Conservation (phyloP, 306 rosid genomes). For the Alnus rubra region DNA sequence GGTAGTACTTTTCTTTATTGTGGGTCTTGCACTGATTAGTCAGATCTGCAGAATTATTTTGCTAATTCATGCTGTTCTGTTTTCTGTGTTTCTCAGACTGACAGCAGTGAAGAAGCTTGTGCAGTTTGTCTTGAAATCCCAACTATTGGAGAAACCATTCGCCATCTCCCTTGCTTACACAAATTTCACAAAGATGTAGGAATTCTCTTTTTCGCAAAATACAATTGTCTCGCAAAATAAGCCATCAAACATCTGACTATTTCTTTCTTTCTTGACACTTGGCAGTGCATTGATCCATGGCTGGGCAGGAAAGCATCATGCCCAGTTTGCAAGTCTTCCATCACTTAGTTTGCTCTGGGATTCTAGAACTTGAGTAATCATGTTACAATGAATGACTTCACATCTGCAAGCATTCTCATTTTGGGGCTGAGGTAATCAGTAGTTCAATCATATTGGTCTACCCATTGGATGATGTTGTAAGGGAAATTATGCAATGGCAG, state of each 20-base stretch:
- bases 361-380: constrained; percentile 17
- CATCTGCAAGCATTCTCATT: constrained; percentile 15
- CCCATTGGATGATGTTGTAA: constrained; percentile 34
- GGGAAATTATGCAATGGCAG: constrained; percentile 2
- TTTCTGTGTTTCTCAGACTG: constrained; percentile 50
- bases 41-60: constrained; percentile 12
- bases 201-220: background rate
- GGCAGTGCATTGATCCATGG: constrained; percentile 98
- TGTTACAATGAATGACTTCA: constrained; percentile 25
- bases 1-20: background rate
- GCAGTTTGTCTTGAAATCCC: constrained; percentile 89
- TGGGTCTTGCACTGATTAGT: background rate
- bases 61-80: constrained; percentile 24
- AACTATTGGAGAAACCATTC: constrained; percentile 63
- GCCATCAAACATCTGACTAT: constrained; percentile 19
- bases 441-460: constrained; percentile 23
- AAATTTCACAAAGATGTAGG: constrained; percentile 96
- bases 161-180: constrained; percentile 98
- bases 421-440: constrained; percentile 42
- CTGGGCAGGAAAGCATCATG: constrained; percentile 69
- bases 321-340: constrained; percentile 89
- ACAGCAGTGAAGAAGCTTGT: constrained; percentile 69
- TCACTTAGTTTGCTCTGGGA: constrained; percentile 41
- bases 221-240: background rate
- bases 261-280: constrained; percentile 31